Conservation (phyloP, 2,329 filamentous ascomycete species). For the Claviceps humidiphila region DNA sequence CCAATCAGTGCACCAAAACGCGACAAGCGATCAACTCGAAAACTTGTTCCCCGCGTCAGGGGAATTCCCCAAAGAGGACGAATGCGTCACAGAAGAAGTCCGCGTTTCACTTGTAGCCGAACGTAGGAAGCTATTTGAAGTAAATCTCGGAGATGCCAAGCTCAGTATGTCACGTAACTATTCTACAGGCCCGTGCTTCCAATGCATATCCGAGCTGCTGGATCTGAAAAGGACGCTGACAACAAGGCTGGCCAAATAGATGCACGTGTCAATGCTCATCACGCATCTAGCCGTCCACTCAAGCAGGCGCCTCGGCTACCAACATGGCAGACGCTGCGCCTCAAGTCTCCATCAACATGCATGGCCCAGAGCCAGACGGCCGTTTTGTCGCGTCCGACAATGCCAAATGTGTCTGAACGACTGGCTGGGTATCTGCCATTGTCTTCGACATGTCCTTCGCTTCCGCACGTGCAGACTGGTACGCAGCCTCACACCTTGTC, state of each 20-base stretch:
- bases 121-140: constrained; percentile 13
- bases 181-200: background rate
- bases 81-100: background rate
- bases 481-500: constrained; percentile 1
- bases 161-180: background rate
- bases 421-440: constrained; percentile 5
- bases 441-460: constrained; percentile 5
- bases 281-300: background rate
- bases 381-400: constrained; percentile 3
- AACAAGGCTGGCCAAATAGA: background rate
- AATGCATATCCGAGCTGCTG: background rate
- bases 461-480: background rate
- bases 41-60: too few relatives aligned
- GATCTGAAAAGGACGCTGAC: background rate
- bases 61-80: background rate
- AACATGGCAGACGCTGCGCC: background rate
- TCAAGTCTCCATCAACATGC: constrained; percentile 3
- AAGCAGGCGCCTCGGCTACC: background rate
- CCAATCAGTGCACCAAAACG: background rate
- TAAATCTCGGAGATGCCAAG: background rate
- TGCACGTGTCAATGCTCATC: background rate
- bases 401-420: constrained; percentile 1
- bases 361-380: constrained; percentile 4
- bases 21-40: background rate
- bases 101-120: constrained; percentile 12